A percentile compares a stretch with the other conserved stretches of the same genome.
phyloP scores from a whole-genome alignment of 495 filamentous ascomycete genomes.

The Cladorrhinum samala region DNA sequence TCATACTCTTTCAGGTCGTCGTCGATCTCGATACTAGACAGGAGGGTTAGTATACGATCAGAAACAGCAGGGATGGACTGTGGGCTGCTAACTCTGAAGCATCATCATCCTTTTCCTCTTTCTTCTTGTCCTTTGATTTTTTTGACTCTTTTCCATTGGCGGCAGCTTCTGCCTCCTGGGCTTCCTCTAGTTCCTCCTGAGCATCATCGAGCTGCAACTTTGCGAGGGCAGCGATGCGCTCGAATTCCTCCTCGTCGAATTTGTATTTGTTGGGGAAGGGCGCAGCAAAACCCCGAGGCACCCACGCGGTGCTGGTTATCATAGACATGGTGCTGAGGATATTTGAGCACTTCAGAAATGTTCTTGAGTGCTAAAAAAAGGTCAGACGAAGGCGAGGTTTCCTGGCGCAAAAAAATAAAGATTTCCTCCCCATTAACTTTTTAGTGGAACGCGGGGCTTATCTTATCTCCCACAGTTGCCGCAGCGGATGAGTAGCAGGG shows the following conservation, averaged over 20 bases:
- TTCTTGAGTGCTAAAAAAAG: neutral
- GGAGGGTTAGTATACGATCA: conserved; percentile 14
- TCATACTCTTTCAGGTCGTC: conserved; percentile 93
- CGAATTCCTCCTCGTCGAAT: conserved; percentile 88
- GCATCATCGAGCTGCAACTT: conserved; percentile 91
- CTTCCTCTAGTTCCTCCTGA: conserved; percentile 73
- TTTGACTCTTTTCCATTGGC: conserved; percentile 17
- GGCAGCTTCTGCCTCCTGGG: conserved; percentile 39
- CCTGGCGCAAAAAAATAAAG: conserved; percentile 13
- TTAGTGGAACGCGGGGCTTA: conserved; percentile 34
- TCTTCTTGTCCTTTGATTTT: conserved; percentile 11
- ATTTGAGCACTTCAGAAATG: neutral
- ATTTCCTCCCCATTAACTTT: conserved; percentile 28
- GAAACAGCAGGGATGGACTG: neutral
- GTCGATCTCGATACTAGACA: conserved; percentile 42
- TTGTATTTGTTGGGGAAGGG: conserved; percentile 85
- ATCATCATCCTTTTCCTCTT: conserved; percentile 17
- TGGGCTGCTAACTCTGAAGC: conserved; percentile 30
- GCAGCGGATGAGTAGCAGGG: neutral
- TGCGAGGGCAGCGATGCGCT: conserved; percentile 82
- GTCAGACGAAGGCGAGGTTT: neutral
- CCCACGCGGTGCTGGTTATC: conserved; percentile 93
- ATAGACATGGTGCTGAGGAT: conserved; percentile 47
- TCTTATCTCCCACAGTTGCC: too few species aligned
- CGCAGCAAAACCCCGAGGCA: conserved; percentile 88